Evolutionary conservation across 2,329 filamentous ascomycete genomes (phyloP).

Genomic region (Trichoderma hamatum): DNA sequence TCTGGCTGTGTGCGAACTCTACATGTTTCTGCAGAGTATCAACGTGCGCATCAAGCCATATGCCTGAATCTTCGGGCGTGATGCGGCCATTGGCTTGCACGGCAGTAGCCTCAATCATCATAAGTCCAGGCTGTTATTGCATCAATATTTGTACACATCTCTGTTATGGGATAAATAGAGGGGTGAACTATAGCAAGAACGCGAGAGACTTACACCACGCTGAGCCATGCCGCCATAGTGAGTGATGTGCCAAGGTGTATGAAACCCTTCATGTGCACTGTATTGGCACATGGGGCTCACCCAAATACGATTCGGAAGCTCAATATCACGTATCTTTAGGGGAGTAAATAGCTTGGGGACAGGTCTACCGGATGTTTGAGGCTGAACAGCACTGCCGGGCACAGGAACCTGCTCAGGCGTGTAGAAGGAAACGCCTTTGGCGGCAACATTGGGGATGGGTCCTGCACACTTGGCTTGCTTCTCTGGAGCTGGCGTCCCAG

Average conservation of each 20-base stretch:
- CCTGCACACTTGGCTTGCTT: conserved; percentile 12
- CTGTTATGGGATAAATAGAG: not conserved
- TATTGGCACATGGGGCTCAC: conserved; percentile 52
- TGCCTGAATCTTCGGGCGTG: conserved; percentile 67
- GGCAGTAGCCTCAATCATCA: conserved; percentile 69
- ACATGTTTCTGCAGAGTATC: conserved; percentile 59
- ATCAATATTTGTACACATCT: not conserved
- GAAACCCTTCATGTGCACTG: conserved; percentile 54
- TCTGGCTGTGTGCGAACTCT: conserved; percentile 61
- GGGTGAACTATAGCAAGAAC: not conserved
- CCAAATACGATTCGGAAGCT: conserved; percentile 50
- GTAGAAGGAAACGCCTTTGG: conserved; percentile 46
- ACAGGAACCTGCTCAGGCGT: conserved; percentile 50
- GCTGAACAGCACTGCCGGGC: conserved; percentile 41
- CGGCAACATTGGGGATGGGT: conserved; percentile 34
- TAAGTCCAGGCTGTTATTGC: conserved; percentile 52
- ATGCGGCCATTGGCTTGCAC: conserved; percentile 70
- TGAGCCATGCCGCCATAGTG: conserved; percentile 74
- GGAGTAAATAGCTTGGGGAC: conserved; percentile 51
- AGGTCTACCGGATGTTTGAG: not conserved
- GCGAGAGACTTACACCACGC: conserved; percentile 49
- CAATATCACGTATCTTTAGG: conserved; percentile 49
- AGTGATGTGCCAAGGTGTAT: conserved; percentile 70
- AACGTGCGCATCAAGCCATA: conserved; percentile 74
- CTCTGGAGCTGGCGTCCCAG: not conserved